Conservation (phyloP, 2,329 filamentous ascomycete species). For the Neocatenulostroma microsporum region DNA sequence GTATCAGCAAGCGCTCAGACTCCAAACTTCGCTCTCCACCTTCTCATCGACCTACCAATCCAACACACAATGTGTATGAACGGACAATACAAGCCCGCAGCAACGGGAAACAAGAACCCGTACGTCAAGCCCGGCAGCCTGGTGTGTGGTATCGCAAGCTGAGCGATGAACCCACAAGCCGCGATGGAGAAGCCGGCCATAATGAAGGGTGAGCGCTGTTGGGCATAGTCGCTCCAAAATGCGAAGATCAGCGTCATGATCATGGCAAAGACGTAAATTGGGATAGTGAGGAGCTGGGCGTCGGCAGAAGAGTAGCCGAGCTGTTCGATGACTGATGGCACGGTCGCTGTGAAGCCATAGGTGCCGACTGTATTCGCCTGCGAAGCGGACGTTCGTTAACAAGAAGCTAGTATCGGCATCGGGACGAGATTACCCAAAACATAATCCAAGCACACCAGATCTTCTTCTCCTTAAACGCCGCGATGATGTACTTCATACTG, state of each 20-base stretch:
- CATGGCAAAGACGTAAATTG: conserved; percentile 13
- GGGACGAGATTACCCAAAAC: conserved; percentile 4
- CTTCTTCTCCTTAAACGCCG: conserved; percentile 40
- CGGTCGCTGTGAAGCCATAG: conserved; percentile 51
- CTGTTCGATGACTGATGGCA: conserved; percentile 45
- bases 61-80: conserved; percentile 39
- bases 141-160: conserved; percentile 33
- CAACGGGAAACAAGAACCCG: conserved; percentile 48
- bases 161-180: conserved; percentile 30
- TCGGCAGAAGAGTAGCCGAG: conserved; percentile 36
- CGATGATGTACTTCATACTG: conserved; percentile 30
- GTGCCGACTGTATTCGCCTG: conserved; percentile 28
- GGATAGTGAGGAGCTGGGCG: conserved; percentile 38
- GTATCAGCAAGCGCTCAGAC: too few species aligned
- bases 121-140: conserved; percentile 40
- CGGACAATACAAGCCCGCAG: conserved; percentile 48
- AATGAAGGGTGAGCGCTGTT: conserved; percentile 14
- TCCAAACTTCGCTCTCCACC: too few species aligned
- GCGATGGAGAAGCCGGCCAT: conserved; percentile 10
- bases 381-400: too few species aligned
- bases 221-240: conserved; percentile 9
- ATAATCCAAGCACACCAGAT: conserved; percentile 34
- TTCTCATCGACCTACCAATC: conserved; percentile 36
- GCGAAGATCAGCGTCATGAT: conserved; percentile 5
- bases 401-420: too few species aligned